Conservation (phyloP, 2,329 filamentous ascomycete species). For the Talaromyces rugulosus region DNA sequence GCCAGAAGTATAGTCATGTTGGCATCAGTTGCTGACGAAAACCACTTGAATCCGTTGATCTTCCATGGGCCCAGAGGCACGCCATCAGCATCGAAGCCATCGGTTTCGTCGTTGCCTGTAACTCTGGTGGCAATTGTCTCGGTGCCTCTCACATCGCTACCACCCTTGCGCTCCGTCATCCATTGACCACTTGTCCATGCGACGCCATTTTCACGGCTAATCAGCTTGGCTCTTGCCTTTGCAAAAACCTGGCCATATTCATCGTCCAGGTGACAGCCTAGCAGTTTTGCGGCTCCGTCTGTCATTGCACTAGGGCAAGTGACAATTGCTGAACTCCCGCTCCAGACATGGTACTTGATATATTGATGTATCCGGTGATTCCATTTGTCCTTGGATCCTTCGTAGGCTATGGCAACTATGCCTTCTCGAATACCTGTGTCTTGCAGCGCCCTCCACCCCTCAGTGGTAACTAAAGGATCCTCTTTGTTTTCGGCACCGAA, state of each 20-base stretch:
- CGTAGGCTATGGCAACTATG: conserved; percentile 21
- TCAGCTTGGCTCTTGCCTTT: conserved; percentile 35
- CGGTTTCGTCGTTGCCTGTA: conserved; percentile 21
- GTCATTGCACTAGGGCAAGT: conserved; percentile 26
- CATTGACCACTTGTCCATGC: conserved; percentile 72
- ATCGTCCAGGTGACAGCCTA: conserved; percentile 19
- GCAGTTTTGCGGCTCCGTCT: conserved; percentile 23
- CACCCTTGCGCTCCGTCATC: conserved; percentile 70
- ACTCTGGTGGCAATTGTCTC: conserved; percentile 56
- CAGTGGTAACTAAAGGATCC: conserved; percentile 21
- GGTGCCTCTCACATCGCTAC: conserved; percentile 64
- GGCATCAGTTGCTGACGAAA: conserved; percentile 61
- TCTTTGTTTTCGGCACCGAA: conserved; percentile 23
- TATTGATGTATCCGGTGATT: conserved; percentile 22
- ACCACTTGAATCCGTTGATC: conserved; percentile 66
- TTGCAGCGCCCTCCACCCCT: conserved; percentile 23
- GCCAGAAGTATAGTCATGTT: conserved; percentile 63
- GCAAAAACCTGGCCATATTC: conserved; percentile 18
- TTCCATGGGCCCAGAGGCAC: conserved; percentile 53
- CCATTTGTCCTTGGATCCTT: conserved; percentile 12
- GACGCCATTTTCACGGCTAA: conserved; percentile 45
- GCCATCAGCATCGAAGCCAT: conserved; percentile 24
- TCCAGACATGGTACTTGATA: conserved; percentile 21
- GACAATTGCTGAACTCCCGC: conserved; percentile 21
- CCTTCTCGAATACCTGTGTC: conserved; percentile 22